phyloP scores from a whole-genome alignment of 306 rosid genomes.

The Lupinus albus region DNA sequence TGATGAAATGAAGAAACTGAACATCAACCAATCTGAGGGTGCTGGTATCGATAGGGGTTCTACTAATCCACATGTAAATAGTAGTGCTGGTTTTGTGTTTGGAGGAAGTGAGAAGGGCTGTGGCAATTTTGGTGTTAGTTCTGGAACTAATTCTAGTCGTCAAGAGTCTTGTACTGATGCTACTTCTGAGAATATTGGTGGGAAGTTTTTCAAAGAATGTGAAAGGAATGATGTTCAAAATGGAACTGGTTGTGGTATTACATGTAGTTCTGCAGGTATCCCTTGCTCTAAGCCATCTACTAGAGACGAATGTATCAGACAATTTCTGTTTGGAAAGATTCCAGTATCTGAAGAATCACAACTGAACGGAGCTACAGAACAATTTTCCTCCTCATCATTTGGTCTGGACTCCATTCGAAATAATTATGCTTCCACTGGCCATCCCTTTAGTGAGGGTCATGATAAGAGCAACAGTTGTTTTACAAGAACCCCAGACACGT shows the following conservation, averaged over 20 bases:
- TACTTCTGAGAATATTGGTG: slow-evolving; percentile 37
- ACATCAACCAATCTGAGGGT: slow-evolving; percentile 54
- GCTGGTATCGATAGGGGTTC: slow-evolving; percentile 29
- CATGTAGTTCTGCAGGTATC: slow-evolving; percentile 40
- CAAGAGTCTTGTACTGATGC: slow-evolving; percentile 39
- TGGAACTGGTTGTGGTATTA: slow-evolving; percentile 40
- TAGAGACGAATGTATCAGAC: background rate
- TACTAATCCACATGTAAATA: slow-evolving; percentile 37
- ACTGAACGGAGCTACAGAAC: slow-evolving; percentile 42
- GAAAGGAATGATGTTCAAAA: slow-evolving; percentile 34
- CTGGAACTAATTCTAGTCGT: background rate
- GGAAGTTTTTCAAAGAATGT: slow-evolving; percentile 39
- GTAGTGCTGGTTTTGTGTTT: slow-evolving; percentile 43
- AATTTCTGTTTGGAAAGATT: slow-evolving; percentile 38
- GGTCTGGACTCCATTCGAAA: slow-evolving; percentile 41
- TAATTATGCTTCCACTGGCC: slow-evolving; percentile 39
- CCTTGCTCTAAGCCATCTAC: slow-evolving; percentile 48
- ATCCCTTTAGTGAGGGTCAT: slow-evolving; percentile 35
- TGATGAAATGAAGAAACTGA: slow-evolving; percentile 66
- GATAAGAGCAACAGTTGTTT: slow-evolving; percentile 36
- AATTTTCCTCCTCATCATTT: slow-evolving; percentile 52
- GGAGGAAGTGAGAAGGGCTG: no score
- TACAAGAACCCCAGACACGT: slow-evolving; percentile 49
- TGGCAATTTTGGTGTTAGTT: no score
- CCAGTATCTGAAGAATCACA: slow-evolving; percentile 43